Conservation (phyloP, 1,284 basidiomycete species). For the Rugosomyces carneus region DNA sequence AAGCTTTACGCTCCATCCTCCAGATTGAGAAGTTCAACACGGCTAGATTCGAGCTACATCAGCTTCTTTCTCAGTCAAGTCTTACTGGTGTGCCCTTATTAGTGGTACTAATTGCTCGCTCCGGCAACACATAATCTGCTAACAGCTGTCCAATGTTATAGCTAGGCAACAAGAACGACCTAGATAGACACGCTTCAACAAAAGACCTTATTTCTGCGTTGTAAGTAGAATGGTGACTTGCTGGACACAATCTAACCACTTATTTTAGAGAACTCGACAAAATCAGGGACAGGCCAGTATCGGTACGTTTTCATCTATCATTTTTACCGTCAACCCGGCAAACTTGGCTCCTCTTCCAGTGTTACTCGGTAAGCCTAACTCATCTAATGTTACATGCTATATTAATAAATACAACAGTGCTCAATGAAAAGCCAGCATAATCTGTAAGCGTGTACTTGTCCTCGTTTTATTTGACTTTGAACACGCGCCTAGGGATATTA, state of each 20-base stretch:
- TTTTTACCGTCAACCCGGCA: conserved; percentile 11
- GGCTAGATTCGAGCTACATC: conserved; percentile 86
- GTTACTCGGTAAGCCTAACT: conserved; percentile 61
- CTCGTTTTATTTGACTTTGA: neutral
- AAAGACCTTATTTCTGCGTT: conserved; percentile 83
- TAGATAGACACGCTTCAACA: conserved; percentile 73
- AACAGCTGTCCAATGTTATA: conserved; percentile 22
- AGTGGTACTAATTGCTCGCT: conserved; percentile 47
- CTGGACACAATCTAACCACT: neutral
- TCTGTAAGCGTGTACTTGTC: conserved; percentile 43
- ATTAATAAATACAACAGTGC: conserved; percentile 42
- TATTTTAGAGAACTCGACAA: conserved; percentile 66
- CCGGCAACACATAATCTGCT: neutral
- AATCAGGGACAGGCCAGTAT: conserved; percentile 79
- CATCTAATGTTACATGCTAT: conserved; percentile 4
- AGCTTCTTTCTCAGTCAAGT: conserved; percentile 70
- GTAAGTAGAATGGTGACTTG: conserved; percentile 37
- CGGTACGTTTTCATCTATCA: conserved; percentile 45
- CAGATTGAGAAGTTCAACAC: conserved; percentile 81
- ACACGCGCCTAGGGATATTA: conserved; percentile 50
- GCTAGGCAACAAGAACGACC: conserved; percentile 95
- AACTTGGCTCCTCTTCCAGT: conserved; percentile 36
- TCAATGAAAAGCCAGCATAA: conserved; percentile 96
- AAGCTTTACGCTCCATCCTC: neutral
- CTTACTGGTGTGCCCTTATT: conserved; percentile 82